Conservation (phyloP, 768 basidiomycete genomes). For the Auriscalpium orientale region DNA sequence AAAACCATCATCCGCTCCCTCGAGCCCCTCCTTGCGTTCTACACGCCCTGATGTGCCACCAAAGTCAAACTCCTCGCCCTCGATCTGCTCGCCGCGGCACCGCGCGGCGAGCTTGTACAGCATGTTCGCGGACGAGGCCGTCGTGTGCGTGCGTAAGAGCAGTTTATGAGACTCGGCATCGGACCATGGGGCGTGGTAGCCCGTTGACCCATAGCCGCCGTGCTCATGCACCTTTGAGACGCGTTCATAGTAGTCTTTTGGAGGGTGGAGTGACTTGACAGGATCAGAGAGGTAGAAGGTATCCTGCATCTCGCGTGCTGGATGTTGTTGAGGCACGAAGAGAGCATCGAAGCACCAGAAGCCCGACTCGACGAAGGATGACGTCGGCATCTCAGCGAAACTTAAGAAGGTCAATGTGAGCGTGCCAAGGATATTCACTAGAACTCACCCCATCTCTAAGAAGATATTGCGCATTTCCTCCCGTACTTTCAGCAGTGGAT, state of each 20-base stretch:
- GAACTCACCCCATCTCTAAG: conserved; percentile 92
- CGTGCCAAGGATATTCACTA: neutral
- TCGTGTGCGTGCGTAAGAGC: conserved; percentile 93
- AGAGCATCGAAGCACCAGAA: conserved; percentile 99
- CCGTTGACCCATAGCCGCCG: conserved; percentile 86
- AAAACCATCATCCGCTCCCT: conserved; percentile 58
- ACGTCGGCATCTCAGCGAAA: conserved; percentile 98
- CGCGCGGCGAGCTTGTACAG: conserved; percentile 87
- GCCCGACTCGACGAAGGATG: conserved; percentile 90
- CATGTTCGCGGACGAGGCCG: conserved; percentile 90
- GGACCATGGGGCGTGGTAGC: conserved; percentile 97
- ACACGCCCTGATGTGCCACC: conserved; percentile 32
- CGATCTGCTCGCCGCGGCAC: conserved; percentile 55
- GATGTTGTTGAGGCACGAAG: conserved; percentile 98
- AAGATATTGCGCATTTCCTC: conserved; percentile 98
- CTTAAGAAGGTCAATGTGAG: conserved; percentile 31
- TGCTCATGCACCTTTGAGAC: conserved; percentile 79
- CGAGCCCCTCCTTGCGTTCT: conserved; percentile 24
- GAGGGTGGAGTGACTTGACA: conserved; percentile 62
- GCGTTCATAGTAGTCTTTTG: conserved; percentile 75
- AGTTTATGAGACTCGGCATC: conserved; percentile 88
- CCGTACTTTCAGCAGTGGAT: conserved; percentile 93
- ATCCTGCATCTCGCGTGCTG: conserved; percentile 94
- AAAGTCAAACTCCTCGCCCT: conserved; percentile 21
- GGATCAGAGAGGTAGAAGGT: conserved; percentile 99